phyloP scores from a whole-genome alignment of 805 yeast species.

The Wickerhamiella lipophila region DNA sequence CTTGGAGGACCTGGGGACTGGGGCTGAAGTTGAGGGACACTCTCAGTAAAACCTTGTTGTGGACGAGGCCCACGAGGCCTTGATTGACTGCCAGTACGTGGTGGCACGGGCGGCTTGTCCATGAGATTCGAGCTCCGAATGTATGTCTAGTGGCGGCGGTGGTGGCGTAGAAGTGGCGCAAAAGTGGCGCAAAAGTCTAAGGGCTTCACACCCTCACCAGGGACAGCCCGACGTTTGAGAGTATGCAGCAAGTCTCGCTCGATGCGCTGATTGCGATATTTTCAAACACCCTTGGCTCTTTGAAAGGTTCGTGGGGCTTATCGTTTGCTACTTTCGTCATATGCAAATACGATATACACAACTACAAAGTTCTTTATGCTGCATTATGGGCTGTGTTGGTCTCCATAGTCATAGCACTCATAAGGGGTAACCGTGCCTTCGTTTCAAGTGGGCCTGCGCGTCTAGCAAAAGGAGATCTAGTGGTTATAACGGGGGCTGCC shows the following conservation, averaged over 20 bases:
- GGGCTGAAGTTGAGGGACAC: slow-evolving; percentile 1
- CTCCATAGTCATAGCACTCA: not conserved
- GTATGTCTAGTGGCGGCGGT: not conserved
- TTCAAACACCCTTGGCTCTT: slow-evolving; percentile 10
- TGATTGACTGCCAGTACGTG: not conserved
- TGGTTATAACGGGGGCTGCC: slow-evolving; percentile 22
- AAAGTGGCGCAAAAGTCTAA: not conserved
- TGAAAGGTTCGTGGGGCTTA: slow-evolving; percentile 14
- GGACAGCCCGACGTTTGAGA: slow-evolving; percentile 4
- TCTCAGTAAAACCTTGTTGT: slow-evolving; percentile 15
- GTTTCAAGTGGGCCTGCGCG: slow-evolving; percentile 2
- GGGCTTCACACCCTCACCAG: not conserved
- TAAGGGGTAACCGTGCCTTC: not conserved
- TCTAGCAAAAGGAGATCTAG: slow-evolving; percentile 7
- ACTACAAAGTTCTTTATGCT: not conserved
- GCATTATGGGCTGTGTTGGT: slow-evolving; percentile 2
- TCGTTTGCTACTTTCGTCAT: slow-evolving; percentile 1
- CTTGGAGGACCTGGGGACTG: not conserved
- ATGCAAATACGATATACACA: not conserved
- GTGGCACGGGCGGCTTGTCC: slow-evolving; percentile 4
- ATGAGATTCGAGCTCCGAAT: not conserved
- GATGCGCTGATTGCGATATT: slow-evolving; percentile 12
- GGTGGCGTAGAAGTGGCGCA: not conserved
- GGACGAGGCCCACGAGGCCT: slow-evolving; percentile 22
- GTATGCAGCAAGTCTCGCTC: slow-evolving; percentile 7